phyloP scores from a whole-genome alignment of 179 eudicot genomes.

The Heliamphora pulchella region DNA sequence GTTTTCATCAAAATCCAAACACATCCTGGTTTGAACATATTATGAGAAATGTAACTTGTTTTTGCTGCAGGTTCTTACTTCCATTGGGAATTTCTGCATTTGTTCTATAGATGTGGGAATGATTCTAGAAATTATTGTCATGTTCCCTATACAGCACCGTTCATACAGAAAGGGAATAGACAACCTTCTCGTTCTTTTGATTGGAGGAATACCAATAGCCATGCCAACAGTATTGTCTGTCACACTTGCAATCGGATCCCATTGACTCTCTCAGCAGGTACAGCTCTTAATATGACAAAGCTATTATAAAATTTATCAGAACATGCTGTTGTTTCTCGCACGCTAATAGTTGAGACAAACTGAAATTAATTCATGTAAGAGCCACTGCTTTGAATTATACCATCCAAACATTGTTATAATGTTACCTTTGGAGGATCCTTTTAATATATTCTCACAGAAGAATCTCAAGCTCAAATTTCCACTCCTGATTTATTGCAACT shows the following conservation, averaged over 20 bases:
- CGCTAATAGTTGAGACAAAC: not conserved
- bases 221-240: constrained; percentile 79
- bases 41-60: constrained; percentile 6
- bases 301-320: not conserved
- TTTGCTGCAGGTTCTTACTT: constrained; percentile 48
- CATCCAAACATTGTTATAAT: not conserved
- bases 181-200: constrained; percentile 70
- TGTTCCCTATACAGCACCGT: constrained; percentile 57
- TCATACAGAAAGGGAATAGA: constrained; percentile 57
- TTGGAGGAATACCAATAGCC: constrained; percentile 79
- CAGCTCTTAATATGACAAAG: not conserved
- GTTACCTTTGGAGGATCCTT: too few species aligned
- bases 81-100: constrained; percentile 69
- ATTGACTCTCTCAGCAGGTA: constrained; percentile 69
- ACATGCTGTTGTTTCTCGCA: not conserved
- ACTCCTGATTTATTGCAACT: not conserved
- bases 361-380: not conserved
- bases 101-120: constrained; percentile 72
- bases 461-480: not conserved
- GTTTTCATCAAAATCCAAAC: not conserved
- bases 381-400: not conserved
- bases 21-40: not conserved
- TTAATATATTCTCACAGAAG: not conserved
- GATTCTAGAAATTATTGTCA: constrained; percentile 55
- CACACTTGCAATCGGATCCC: constrained; percentile 71